Evolutionary conservation across 352 stramenopile genomes (phyloP).

Genomic region (Thalassiosira ordinaria): DNA sequence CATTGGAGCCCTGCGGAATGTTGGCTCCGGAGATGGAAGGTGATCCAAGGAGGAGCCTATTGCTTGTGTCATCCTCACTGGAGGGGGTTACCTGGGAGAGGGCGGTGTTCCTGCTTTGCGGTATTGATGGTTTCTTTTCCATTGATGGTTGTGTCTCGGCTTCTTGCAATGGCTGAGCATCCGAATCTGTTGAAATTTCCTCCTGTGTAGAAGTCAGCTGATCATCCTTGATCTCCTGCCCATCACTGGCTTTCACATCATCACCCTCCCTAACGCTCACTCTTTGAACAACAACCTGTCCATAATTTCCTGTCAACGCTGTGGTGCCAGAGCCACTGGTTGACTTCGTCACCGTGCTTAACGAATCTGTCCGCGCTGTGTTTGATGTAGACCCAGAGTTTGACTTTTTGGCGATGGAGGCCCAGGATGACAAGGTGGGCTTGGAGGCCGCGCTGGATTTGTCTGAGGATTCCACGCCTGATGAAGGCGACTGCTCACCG

Average conservation of each 20-base stretch:
- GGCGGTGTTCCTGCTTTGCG: conserved; percentile 33
- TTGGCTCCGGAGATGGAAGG: conserved; percentile 34
- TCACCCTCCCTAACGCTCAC: no score
- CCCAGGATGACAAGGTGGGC: conserved; percentile 58
- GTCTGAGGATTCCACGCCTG: conserved; percentile 13
- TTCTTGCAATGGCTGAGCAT: background rate
- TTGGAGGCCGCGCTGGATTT: conserved; percentile 33
- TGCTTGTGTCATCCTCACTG: conserved; percentile 29
- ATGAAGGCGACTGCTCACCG: background rate
- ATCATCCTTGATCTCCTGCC: background rate
- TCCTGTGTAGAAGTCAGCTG: conserved; percentile 10
- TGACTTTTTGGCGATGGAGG: conserved; percentile 72
- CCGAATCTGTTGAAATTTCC: conserved; percentile 7
- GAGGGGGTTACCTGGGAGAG: conserved; percentile 41
- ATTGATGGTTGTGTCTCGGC: conserved; percentile 1
- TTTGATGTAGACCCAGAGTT: conserved; percentile 58
- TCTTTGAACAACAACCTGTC: conserved; percentile 15
- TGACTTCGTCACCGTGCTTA: conserved; percentile 42
- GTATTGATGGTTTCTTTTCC: conserved; percentile 29
- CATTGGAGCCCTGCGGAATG: conserved; percentile 79
- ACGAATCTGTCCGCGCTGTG: conserved; percentile 45
- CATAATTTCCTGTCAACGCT: conserved; percentile 21
- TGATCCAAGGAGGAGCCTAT: no score
- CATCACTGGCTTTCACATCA: conserved; percentile 6
- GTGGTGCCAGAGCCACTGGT: conserved; percentile 26